Evolutionary conservation across 768 basidiomycete species (phyloP).

Genomic region (Auriscalpium orientale): DNA sequence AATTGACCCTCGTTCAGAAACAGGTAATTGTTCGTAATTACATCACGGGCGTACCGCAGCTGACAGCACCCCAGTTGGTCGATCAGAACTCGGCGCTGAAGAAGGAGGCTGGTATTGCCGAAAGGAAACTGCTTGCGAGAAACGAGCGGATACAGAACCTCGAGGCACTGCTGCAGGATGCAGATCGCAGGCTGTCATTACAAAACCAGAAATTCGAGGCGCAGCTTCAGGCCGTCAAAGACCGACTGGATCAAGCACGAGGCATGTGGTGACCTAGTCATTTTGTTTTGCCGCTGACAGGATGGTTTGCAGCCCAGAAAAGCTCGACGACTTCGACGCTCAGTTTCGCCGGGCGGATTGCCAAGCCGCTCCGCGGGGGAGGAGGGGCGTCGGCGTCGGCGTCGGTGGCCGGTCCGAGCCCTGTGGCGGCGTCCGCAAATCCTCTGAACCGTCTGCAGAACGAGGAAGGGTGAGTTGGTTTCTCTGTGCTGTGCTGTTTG

Average conservation of each 20-base stretch:
- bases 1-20: constrained; percentile 92
- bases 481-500: not conserved
- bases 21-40: constrained; percentile 48
- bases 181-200: constrained; percentile 83
- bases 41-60: not conserved
- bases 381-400: constrained; percentile 43
- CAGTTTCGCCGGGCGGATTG: constrained; percentile 81
- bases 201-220: constrained; percentile 96
- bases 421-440: constrained; percentile 45
- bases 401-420: constrained; percentile 20
- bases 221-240: constrained; percentile 86
- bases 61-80: constrained; percentile 59
- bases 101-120: constrained; percentile 95
- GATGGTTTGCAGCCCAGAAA: constrained; percentile 58
- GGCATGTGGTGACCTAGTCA: constrained; percentile 41
- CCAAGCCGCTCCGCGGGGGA: constrained; percentile 92
- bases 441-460: constrained; percentile 70
- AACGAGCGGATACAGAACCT: constrained; percentile 98
- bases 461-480: constrained; percentile 51
- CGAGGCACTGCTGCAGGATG: constrained; percentile 86
- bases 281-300: constrained; percentile 4
- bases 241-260: constrained; percentile 86
- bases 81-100: constrained; percentile 97
- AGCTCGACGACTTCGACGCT: constrained; percentile 61
- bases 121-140: constrained; percentile 90